These are phyloP conservation scores for Sphagnum magellanicum DNA, from an alignment of 228 moss, liverwort and hornwort species.

Conservation along the genomic window DNA sequence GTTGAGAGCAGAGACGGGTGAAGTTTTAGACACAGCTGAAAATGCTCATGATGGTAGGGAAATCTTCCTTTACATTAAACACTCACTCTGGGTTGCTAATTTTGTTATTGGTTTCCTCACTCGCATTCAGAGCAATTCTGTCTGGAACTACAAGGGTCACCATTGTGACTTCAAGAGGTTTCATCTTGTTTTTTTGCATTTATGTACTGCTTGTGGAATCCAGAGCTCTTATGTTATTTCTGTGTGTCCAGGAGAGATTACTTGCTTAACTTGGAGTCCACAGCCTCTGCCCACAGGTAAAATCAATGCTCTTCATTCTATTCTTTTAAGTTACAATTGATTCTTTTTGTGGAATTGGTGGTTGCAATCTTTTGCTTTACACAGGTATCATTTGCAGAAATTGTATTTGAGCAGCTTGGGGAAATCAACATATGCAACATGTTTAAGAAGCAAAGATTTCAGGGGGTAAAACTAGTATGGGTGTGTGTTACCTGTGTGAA, in stretches of 20 bases:
- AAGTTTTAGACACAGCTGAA: slow-evolving; percentile 82
- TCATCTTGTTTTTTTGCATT: background rate
- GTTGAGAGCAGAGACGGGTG: slow-evolving; percentile 71
- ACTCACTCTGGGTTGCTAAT: background rate
- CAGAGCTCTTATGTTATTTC: background rate
- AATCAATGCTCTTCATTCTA: background rate
- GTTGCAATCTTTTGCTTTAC: background rate
- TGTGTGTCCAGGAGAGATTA: slow-evolving; percentile 53
- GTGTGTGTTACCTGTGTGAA: background rate
- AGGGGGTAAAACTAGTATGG: background rate
- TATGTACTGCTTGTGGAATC: background rate
- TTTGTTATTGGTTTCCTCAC: background rate
- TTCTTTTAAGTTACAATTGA: background rate
- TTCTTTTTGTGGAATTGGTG: too few species aligned
- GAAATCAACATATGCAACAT: background rate
- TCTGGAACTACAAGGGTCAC: background rate
- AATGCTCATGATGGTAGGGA: slow-evolving; percentile 87
- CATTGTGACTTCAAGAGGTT: background rate
- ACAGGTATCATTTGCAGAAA: background rate
- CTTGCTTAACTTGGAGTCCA: slow-evolving; percentile 79
- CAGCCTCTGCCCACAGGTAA: slow-evolving; percentile 82
- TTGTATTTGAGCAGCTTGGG: background rate
- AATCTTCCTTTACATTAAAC: background rate
- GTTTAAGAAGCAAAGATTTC: background rate
- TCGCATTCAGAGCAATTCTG: background rate